Base-by-base conservation (phyloP, 176 grass and related monocot species). In the Carex parvula region DNA sequence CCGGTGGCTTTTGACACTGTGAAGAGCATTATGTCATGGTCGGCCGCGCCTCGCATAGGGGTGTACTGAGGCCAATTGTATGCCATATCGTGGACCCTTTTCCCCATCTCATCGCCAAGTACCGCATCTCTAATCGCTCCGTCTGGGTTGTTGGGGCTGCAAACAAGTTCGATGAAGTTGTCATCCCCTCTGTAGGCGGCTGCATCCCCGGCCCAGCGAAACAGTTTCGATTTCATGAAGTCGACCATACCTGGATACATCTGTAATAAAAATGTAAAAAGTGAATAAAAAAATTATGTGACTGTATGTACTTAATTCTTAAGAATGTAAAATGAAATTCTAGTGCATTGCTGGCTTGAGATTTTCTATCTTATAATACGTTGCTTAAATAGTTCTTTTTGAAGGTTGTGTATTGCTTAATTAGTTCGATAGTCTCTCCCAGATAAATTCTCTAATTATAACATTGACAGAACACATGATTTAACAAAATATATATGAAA, bases 31-130 rank as follows among this genome's bases (percentile, higher is more conserved):
- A 98, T 92, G 79, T 95, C 95, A 13, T 95, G 87, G 75, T 88
- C 85, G 0, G 91, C 89, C 0, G 26, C 78, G 0, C 22, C 56
- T 14, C 83, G 91, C 83, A 98, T 93, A 0, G 95, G 81, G 0
- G 95, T 98, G 84, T 98, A 98, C 10, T 98, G 95, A 39, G 95
- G 95, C 95, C 95, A 98, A 79, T 93, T 93, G 83, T 44, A 44
- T 8, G 42, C 42, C 42, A 44, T 44, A 44, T 44, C 42, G 8
- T 44, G 42, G 8, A 44, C 42, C 42, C 42, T 44, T 44, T 8
- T 44, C 42, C 42, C 42, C 7, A 44, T 6, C 42, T 44, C 42
- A 44, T 8, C 0, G 42, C 42, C 42, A 20, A 95, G 91, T 4
- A 90, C 87, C 0, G 95, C 89, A 11, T 93, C 89, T 3, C 86